Base-by-base conservation (phyloP, 148 eudicot genomes). In the Chenopodium quinoa region DNA sequence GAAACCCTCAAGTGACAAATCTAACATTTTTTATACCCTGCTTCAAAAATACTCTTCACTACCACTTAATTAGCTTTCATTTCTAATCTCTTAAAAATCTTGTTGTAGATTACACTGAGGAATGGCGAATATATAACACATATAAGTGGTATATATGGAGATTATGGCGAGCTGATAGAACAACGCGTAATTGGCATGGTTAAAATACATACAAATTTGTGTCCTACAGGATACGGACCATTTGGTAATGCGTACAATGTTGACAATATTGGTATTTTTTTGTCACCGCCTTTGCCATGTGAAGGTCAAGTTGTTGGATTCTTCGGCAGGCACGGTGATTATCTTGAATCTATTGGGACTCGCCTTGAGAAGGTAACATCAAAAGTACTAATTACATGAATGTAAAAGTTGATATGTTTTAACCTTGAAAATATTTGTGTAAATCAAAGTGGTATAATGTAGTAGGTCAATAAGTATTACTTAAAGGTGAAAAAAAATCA, bases 291-390 rank as follows among this genome's bases (percentile, higher is more conserved):
- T 20, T 22, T 23, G 63, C 63, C 63, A 65, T 23, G 12, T 19
- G 25, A 13, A 10, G 1, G 29, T 10, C 44, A 7, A 8, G 13
- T 75, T 75, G 66, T 56, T 13, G 66, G 78, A 17, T 54, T 75
- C 56, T 75, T 54, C 27, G 78, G 78, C 16, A 27, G 66, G 65
- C 64, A 75, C n/a, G 23, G n/a, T 31, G 17, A 17, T 11, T 25
- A 52, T 75, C 44, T 75, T 14, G 10, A 29, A 9, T 75, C 78
- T 27, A 56, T 75, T 27, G 78, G 78, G 16, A 65, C 29, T 65
- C 25, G 9, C 13, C 29, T 65, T n/a, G 68, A 64, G 7, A 64
- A 64, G 68, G 68, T 64, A 22, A 22, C 27, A 65, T 65, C 29
- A 8, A 22, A 65, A 37, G 34, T 32, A 32, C 34, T 3, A 32